phyloP scores from a whole-genome alignment of 2,329 filamentous ascomycete genomes.

The Ascochyta fabae region DNA sequence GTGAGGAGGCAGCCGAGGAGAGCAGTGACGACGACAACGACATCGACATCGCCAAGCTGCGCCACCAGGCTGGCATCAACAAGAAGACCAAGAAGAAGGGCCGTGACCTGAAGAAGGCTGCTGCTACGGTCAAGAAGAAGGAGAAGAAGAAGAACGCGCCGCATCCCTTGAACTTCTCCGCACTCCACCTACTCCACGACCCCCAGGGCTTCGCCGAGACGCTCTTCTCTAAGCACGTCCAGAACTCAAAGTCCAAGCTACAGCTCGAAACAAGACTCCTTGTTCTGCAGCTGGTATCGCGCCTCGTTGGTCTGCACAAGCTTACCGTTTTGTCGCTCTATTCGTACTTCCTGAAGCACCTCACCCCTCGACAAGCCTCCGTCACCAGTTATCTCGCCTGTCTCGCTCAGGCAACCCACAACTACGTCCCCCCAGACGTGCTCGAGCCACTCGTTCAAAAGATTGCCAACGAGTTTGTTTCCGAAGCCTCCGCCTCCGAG shows the following conservation, averaged over 20 bases:
- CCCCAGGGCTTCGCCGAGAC: constrained; percentile 92
- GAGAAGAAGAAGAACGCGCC: constrained; percentile 89
- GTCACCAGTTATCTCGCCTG: constrained; percentile 94
- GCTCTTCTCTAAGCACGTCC: constrained; percentile 88
- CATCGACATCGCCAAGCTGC: constrained; percentile 78
- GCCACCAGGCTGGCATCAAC: constrained; percentile 88
- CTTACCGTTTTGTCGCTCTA: constrained; percentile 89
- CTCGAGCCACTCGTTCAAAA: constrained; percentile 91
- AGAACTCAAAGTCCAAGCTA: constrained; percentile 83
- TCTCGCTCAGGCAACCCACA: constrained; percentile 89
- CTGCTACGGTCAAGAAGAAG: constrained; percentile 77
- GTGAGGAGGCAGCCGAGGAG: constrained; percentile 85
- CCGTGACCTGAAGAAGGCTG: constrained; percentile 78
- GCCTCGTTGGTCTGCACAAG: constrained; percentile 91
- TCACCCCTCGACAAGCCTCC: constrained; percentile 84
- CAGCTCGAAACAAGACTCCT: constrained; percentile 86
- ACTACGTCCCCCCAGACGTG: constrained; percentile 88
- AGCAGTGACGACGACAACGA: constrained; percentile 78
- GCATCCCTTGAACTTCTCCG: constrained; percentile 93
- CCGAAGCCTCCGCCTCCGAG: constrained; percentile 87
- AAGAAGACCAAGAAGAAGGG: constrained; percentile 94
- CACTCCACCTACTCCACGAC: constrained; percentile 90
- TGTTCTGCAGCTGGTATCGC: constrained; percentile 88
- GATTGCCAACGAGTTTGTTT: constrained; percentile 98
- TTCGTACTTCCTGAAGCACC: constrained; percentile 91